Evolutionary conservation across 352 stramenopile species (phyloP).

Genomic region (Phytophthora sansomeana): DNA sequence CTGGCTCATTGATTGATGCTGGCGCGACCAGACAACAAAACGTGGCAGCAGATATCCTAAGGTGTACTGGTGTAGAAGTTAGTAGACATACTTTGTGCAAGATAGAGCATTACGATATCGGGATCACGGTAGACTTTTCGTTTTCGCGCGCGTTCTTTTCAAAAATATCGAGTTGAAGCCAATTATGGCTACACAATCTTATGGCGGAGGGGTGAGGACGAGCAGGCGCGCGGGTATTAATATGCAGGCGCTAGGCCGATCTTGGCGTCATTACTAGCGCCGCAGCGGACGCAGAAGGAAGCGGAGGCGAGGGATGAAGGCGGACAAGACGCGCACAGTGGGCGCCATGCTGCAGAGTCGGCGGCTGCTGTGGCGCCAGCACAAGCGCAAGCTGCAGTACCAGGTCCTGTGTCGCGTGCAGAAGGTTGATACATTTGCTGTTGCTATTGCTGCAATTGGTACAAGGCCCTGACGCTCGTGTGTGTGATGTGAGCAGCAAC

Average conservation of each 20-base stretch:
- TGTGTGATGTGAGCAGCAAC: constrained; percentile 38
- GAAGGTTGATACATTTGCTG: constrained; percentile 39
- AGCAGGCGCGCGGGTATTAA: constrained; percentile 32
- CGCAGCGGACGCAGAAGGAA: constrained; percentile 16
- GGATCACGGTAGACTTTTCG: constrained; percentile 1
- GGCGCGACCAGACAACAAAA: constrained; percentile 30
- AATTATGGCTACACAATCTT: constrained; percentile 32
- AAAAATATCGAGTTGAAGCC: constrained; percentile 30
- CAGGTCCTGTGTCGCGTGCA: constrained; percentile 61
- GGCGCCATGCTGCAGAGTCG: constrained; percentile 47
- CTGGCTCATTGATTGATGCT: constrained; percentile 17
- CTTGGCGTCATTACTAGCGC: constrained; percentile 12
- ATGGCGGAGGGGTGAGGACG: too few species aligned
- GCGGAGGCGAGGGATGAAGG: constrained; percentile 17
- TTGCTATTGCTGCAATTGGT: too few species aligned
- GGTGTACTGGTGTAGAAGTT: too few species aligned
- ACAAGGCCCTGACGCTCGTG: neutral
- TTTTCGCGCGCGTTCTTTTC: constrained; percentile 24
- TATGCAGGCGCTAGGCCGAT: constrained; percentile 9
- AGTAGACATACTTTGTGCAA: too few species aligned
- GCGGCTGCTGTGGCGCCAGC: constrained; percentile 59
- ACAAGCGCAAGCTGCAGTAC: constrained; percentile 71
- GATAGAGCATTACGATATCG: too few species aligned
- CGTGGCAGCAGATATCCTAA: constrained; percentile 10
- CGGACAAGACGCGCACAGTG: constrained; percentile 27